Evolutionary conservation across 2,329 filamentous ascomycete genomes (phyloP), one percentile per base, ranked within the genome.

Genomic region (Dactylellina sp.): DNA sequence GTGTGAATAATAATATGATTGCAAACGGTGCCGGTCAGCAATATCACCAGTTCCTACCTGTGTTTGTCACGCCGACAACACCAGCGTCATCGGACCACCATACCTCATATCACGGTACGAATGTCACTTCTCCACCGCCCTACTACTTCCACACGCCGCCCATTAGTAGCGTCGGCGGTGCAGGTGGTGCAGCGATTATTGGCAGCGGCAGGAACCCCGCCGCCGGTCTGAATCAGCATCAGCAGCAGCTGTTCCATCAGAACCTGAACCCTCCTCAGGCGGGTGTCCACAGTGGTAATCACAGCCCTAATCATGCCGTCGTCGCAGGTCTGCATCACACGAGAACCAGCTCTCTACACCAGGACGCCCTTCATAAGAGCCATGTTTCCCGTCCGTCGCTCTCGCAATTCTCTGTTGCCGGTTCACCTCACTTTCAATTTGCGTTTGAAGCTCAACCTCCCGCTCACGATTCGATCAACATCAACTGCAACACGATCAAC

Each of bases 1-100:
- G 40, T 46, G 16, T 49, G 18, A 57, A 55, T 40, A 50, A 9
- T 39, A 40, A 22, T 18, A 42, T 16, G 22, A 22, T 14, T 37
- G 32, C 46, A 37, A 68, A 61, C 46, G 64, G 18, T 7, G 7
- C n/a, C 50, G 57, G 22, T 22, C 49, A 61, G 47, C 59, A 57
- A 59, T 72, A 72, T 64, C 70, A 74, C 53, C 70, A 66, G 61
- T 74, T 66, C 70, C 39, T 74, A 9, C 61, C 70, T 12, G 47
- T 56, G 70, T 74, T 74, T 74, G 70, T 74, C 70, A 74, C 70
- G 70, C 70, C 70, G 25, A 62, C 70, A 74, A 74, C 70, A 61
- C 70, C 70, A 47, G 70, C 70, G 70, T 74, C 70, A 74, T 74
- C 70, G 61, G 70, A 74, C 70, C 70, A 66, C 47, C 70, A 74